A percentile compares a stretch with the other conserved stretches of the same genome.
Evolutionary conservation across 768 basidiomycete genomes (phyloP).

Genomic region (Vararia minispora): DNA sequence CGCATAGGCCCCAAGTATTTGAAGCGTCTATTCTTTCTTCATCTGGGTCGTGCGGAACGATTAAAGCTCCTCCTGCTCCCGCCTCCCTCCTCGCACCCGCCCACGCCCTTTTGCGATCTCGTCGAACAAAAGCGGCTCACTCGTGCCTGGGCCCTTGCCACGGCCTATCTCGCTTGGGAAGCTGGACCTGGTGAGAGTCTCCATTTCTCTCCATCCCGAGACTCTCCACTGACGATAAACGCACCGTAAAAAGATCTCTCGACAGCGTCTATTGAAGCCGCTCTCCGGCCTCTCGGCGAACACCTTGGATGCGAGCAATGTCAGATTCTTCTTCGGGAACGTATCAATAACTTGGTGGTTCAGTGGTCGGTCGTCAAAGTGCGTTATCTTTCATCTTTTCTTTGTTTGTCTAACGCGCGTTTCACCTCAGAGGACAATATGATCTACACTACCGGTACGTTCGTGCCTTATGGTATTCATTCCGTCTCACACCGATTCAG

Average conservation of each 20-base stretch:
- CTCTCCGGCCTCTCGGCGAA: slow-evolving; percentile 57
- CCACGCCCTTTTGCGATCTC: slow-evolving; percentile 58
- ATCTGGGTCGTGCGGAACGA: slow-evolving; percentile 74
- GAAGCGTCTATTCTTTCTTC: slow-evolving; percentile 74
- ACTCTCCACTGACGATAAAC: no score
- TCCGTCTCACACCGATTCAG: no score
- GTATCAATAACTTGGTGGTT: slow-evolving; percentile 54
- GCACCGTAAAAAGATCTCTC: slow-evolving; percentile 60
- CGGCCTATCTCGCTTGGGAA: slow-evolving; percentile 79
- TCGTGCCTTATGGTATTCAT: no score
- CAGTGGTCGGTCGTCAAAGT: slow-evolving; percentile 81
- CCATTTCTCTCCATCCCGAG: background rate
- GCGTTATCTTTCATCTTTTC: no score
- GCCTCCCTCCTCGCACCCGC: slow-evolving; percentile 68
- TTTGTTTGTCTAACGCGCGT: no score
- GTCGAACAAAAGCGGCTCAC: slow-evolving; percentile 70
- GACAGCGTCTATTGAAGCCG: slow-evolving; percentile 58
- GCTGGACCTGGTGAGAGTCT: slow-evolving; percentile 53
- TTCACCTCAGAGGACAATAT: no score
- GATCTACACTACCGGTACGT: no score
- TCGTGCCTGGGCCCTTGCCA: slow-evolving; percentile 73
- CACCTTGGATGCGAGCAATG: slow-evolving; percentile 65
- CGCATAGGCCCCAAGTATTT: slow-evolving; percentile 68
- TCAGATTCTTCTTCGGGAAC: slow-evolving; percentile 45
- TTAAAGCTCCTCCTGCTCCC: slow-evolving; percentile 67